Evolutionary conservation across 2,329 filamentous ascomycete genomes (phyloP), one percentile per base, ranked within the genome.

Genomic region (Pseudogymnoascus sp.): DNA sequence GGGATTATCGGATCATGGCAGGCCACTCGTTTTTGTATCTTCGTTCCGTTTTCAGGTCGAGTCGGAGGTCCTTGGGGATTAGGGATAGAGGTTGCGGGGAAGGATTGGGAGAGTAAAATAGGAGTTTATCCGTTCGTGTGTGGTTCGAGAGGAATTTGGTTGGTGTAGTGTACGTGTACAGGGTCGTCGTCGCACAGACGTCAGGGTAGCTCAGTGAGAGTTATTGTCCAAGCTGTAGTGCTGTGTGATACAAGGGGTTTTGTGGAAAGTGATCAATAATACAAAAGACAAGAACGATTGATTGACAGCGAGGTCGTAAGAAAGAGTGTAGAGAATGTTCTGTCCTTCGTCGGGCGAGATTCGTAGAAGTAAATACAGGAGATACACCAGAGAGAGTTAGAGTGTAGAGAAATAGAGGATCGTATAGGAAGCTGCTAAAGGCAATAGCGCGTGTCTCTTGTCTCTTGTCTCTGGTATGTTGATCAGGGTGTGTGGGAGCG

Each of bases 1-100:
- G 42, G 38, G 44, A 50, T 50, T 50, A 50, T 50, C 44, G 44
- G 44, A 50, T 50, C 44, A 50, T 50, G 44, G 23, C 44, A 50
- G 44, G 44, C 44, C 44, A 50, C 23, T 50, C 3, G 23, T 28
- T 50, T 46, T 28, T n/a, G 23, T 23, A 12, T 50, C 14, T 50
- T 50, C 21, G 10, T 28, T 50, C 44, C 44, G 44, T 50, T 50
- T 50, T 28, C 44, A 25, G 44, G 44, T 28, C 44, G 44, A 50
- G 8, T 50, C 28, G 23, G 14, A 25, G 6, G 42, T 4, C 2
- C 11, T 23, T 14, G 1, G 21, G 44, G 21, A 2, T 50, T 8
- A 10, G 23, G 1, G 12, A n/a, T 6, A 7, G 44, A 28, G 44
- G 23, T 50, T 28, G 44, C 21, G 44, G 44, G 44, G 44, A 28